phyloP scores from a whole-genome alignment of 371 early-diverging fungal species.

The Parasitella parasitica region DNA sequence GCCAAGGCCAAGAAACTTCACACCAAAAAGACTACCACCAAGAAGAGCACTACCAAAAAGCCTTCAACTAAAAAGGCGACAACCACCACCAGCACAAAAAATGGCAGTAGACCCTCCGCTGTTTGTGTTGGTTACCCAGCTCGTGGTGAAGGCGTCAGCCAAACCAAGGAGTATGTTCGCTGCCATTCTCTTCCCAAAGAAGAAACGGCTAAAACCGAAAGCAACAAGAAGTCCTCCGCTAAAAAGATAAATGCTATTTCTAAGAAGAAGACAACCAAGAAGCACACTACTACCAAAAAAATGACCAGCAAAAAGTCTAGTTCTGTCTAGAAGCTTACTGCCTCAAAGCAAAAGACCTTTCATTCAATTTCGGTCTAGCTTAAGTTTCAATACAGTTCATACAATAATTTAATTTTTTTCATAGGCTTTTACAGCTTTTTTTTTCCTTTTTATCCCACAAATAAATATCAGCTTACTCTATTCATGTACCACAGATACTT shows the following conservation, averaged over 20 bases:
- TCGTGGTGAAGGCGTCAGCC: background rate
- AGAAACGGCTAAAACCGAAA: background rate
- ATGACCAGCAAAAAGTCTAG: too few relatives aligned
- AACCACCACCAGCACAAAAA: conserved; percentile 2
- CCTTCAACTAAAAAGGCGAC: too few relatives aligned
- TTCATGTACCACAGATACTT: too few relatives aligned
- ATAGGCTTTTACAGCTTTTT: too few relatives aligned
- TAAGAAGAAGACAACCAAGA: conserved; percentile 16
- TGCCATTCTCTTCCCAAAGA: conserved; percentile 17
- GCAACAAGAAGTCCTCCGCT: background rate
- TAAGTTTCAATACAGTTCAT: too few relatives aligned
- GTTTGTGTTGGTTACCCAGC: conserved; percentile 18
- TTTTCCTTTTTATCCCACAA: too few relatives aligned
- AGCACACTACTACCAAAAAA: conserved; percentile 2
- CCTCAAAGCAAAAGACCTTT: too few relatives aligned
- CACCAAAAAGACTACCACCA: conserved; percentile 5
- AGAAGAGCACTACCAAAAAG: too few relatives aligned
- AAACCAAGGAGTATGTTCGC: conserved; percentile 5
- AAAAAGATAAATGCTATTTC: conserved; percentile 1
- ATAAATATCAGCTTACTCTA: too few relatives aligned
- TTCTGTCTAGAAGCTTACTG: too few relatives aligned
- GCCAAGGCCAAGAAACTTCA: background rate
- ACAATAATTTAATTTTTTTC: too few relatives aligned
- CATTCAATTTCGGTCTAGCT: too few relatives aligned
- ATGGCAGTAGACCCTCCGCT: conserved; percentile 6